Evolutionary conservation across 2,329 filamentous ascomycete species (phyloP).

Genomic region (Blastomyces percursus): DNA sequence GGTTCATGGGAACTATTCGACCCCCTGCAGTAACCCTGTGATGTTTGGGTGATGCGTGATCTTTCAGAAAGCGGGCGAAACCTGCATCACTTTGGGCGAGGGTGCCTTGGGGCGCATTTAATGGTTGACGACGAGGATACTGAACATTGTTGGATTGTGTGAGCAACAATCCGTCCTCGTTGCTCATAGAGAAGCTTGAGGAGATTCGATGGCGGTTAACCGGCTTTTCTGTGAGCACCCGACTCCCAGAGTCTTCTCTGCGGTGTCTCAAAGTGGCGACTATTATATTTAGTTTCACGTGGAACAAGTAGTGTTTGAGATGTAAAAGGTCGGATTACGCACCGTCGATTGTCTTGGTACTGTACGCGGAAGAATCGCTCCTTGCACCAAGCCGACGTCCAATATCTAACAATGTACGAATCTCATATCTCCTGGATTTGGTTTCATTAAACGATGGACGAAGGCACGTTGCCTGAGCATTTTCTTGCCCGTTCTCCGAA

Average conservation of each 20-base stretch:
- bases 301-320: not conserved
- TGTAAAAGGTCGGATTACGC: not conserved
- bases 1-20: slow-evolving; percentile 38
- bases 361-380: not conserved
- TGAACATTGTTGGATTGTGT: slow-evolving; percentile 14
- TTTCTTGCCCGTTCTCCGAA: not conserved
- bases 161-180: slow-evolving; percentile 14
- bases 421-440: slow-evolving; percentile 26
- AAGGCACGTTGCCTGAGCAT: not conserved
- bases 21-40: slow-evolving; percentile 41
- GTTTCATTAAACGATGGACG: slow-evolving; percentile 1
- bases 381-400: slow-evolving; percentile 14
- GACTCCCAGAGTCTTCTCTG: slow-evolving; percentile 7
- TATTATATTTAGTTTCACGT: not conserved
- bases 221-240: slow-evolving; percentile 20
- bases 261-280: not conserved
- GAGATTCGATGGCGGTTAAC: slow-evolving; percentile 19
- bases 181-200: slow-evolving; percentile 16
- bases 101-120: slow-evolving; percentile 24
- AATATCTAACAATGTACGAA: slow-evolving; percentile 29
- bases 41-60: slow-evolving; percentile 39
- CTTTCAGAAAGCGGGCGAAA: slow-evolving; percentile 37
- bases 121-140: slow-evolving; percentile 23
- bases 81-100: slow-evolving; percentile 30
- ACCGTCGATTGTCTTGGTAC: not conserved